Conservation (phyloP, 306 rosid genomes). For the Quercus engelmannii region DNA sequence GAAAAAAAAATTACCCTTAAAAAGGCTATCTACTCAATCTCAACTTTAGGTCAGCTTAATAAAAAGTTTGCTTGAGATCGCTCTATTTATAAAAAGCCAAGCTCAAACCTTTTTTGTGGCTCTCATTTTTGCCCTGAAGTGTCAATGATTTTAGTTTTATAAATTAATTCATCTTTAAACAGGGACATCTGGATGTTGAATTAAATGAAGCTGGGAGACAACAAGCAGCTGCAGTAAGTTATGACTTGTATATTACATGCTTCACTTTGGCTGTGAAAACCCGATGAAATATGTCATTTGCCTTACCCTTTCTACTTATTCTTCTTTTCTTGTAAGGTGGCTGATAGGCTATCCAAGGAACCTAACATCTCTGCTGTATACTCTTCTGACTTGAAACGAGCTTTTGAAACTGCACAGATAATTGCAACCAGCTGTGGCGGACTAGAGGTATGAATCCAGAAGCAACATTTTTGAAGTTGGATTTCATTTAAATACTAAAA, state of each 20-base stretch:
- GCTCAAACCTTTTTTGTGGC: neutral
- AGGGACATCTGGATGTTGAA: slow-evolving; percentile 91
- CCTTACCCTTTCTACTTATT: slow-evolving; percentile 10
- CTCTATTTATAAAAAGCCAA: neutral
- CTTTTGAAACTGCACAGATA: slow-evolving; percentile 74
- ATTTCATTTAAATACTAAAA: neutral
- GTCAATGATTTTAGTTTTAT: slow-evolving; percentile 4
- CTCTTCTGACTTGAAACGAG: slow-evolving; percentile 90
- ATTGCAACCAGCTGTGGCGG: slow-evolving; percentile 76
- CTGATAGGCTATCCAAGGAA: slow-evolving; percentile 69
- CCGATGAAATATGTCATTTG: slow-evolving; percentile 1
- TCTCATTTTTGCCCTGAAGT: slow-evolving; percentile 15
- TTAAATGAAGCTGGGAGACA: slow-evolving; percentile 85
- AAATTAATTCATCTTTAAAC: slow-evolving; percentile 22
- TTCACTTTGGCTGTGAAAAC: slow-evolving; percentile 12
- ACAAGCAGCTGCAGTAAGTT: slow-evolving; percentile 84
- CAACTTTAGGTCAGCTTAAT: neutral
- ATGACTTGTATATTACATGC: neutral
- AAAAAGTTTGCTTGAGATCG: neutral
- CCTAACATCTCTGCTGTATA: slow-evolving; percentile 59
- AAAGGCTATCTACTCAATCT: neutral
- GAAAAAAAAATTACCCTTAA: neutral
- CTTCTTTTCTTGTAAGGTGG: slow-evolving; percentile 59
- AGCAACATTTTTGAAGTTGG: slow-evolving; percentile 15
- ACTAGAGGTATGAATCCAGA: slow-evolving; percentile 54